Percentiles rank a stretch among this genome's conserved stretches.
Conservation (phyloP, 371 early-diverging fungal species). For the Entomophthora muscae region DNA sequence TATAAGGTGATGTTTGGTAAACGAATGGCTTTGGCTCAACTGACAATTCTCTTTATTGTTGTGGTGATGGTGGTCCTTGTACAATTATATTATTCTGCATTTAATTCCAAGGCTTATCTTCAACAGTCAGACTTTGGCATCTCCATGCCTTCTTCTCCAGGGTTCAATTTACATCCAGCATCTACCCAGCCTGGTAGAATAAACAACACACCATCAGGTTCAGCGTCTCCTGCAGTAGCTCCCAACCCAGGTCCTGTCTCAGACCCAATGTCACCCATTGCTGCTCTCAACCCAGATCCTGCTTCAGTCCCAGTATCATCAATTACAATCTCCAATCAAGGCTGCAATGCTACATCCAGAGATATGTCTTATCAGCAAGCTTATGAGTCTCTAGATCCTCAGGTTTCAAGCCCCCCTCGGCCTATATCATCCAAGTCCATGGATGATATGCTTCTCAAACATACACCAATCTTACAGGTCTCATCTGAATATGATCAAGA, state of each 20-base stretch:
- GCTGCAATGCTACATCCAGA: too few relatives aligned
- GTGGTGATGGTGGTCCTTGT: not conserved
- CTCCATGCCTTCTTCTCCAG: not conserved
- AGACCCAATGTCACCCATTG: not conserved
- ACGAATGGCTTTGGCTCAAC: not conserved
- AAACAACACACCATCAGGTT: not conserved
- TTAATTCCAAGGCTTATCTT: not conserved
- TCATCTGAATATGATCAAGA: too few relatives aligned
- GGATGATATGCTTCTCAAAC: not conserved
- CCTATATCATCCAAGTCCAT: not conserved
- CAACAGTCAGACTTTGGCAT: not conserved
- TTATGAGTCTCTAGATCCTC: not conserved
- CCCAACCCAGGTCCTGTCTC: too few relatives aligned
- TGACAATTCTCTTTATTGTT: not conserved
- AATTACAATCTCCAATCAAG: too few relatives aligned
- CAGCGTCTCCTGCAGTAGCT: too few relatives aligned
- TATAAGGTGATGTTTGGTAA: conserved; percentile 5
- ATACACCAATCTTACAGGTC: too few relatives aligned
- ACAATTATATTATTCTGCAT: not conserved
- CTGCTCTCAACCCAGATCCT: not conserved
- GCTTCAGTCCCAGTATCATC: too few relatives aligned
- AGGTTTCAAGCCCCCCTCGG: not conserved
- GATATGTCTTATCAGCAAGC: not conserved
- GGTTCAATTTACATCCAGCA: too few relatives aligned
- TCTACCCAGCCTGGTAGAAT: not conserved